phyloP scores from a whole-genome alignment of 176 grass and related monocot genomes.

The Pontederia paniculata region DNA sequence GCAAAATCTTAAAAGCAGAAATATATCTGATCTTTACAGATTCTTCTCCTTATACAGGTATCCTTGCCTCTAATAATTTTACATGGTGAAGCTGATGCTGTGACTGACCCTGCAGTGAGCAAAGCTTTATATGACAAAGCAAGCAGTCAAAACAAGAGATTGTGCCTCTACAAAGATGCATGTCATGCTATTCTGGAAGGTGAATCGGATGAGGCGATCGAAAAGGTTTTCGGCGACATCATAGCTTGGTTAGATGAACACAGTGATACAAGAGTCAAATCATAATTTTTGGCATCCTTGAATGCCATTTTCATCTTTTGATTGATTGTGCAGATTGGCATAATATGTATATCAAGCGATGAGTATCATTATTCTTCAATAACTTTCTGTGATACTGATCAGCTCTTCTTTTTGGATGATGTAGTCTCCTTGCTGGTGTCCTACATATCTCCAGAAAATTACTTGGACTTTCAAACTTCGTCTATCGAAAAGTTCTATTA shows the following conservation, averaged over 20 bases:
- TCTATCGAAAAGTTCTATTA: too few relatives aligned
- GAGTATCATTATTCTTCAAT: too few relatives aligned
- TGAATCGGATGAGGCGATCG: constrained; percentile 76
- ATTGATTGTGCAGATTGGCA: background rate
- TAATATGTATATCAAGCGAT: too few relatives aligned
- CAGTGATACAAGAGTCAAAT: constrained; percentile 24
- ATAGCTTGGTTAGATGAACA: constrained; percentile 74
- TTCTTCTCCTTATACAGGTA: constrained; percentile 36
- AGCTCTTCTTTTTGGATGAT: too few relatives aligned
- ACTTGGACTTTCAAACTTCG: too few relatives aligned
- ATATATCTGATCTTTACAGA: background rate
- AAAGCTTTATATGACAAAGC: constrained; percentile 88
- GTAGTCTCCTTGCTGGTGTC: too few relatives aligned
- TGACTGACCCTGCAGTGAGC: constrained; percentile 80
- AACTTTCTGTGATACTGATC: too few relatives aligned
- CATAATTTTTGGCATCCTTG: background rate
- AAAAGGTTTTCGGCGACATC: constrained; percentile 68
- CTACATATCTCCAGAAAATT: too few relatives aligned
- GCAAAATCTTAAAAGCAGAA: background rate
- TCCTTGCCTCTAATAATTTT: constrained; percentile 79
- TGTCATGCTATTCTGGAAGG: constrained; percentile 77
- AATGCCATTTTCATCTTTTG: background rate
- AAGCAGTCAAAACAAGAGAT: constrained; percentile 67
- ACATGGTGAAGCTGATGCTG: constrained; percentile 69
- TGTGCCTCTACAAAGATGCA: constrained; percentile 63